Evolutionary conservation across 2,329 filamentous ascomycete genomes (phyloP).

Genomic region (Phyllosticta capitalensis): DNA sequence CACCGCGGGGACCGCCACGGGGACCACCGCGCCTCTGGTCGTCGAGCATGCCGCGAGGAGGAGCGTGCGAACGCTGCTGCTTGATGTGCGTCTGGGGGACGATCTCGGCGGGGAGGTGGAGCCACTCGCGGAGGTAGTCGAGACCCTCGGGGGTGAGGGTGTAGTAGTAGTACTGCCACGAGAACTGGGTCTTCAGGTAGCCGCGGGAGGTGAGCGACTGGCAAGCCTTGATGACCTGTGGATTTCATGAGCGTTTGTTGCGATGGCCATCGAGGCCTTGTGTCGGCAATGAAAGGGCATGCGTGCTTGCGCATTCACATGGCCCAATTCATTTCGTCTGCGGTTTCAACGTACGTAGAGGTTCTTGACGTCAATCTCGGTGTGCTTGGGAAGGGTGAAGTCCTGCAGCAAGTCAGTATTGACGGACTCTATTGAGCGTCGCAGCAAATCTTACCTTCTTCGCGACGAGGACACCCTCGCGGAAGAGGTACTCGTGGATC

Average conservation of each 20-base stretch:
- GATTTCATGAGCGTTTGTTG: slow-evolving; percentile 9
- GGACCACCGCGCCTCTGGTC: slow-evolving; percentile 21
- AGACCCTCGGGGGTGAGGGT: slow-evolving; percentile 98
- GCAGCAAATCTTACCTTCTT: slow-evolving; percentile 11
- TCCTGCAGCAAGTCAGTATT: slow-evolving; percentile 69
- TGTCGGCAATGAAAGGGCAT: not conserved
- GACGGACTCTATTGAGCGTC: slow-evolving; percentile 42
- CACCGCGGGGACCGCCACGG: slow-evolving; percentile 47
- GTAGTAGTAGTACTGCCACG: slow-evolving; percentile 75
- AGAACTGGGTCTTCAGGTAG: slow-evolving; percentile 99
- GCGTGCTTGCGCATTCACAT: not conserved
- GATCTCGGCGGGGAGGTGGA: slow-evolving; percentile 98
- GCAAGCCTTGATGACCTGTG: slow-evolving; percentile 84
- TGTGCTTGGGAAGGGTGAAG: slow-evolving; percentile 96
- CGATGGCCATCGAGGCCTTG: slow-evolving; percentile 1
- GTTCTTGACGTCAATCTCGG: slow-evolving; percentile 99
- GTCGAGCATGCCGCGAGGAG: slow-evolving; percentile 88
- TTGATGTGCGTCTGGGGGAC: slow-evolving; percentile 99
- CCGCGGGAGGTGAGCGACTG: slow-evolving; percentile 97
- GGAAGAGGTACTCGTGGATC: slow-evolving; percentile 99
- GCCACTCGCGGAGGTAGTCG: slow-evolving; percentile 99
- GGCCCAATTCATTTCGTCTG: not conserved
- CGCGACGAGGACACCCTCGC: slow-evolving; percentile 14
- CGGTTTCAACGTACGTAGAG: slow-evolving; percentile 55
- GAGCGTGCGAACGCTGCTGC: slow-evolving; percentile 97